Base-by-base conservation (phyloP, 768 basidiomycete genomes). In the Cystobasidium ongulense region DNA sequence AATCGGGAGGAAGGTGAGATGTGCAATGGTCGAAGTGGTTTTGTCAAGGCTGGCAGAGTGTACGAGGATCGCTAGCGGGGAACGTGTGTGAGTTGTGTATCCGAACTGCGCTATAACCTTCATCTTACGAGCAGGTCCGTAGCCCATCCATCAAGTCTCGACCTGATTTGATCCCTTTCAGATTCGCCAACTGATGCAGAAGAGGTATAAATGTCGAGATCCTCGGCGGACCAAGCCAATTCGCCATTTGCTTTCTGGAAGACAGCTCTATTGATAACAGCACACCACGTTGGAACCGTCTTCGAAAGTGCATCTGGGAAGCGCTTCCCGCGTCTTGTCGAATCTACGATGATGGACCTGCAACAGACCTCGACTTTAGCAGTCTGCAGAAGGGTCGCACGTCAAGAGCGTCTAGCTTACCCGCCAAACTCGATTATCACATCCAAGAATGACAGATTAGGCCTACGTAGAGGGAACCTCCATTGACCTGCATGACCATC, bases 241-340 rank as follows among this genome's bases (percentile, higher is more conserved):
- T 1, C 36, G 75, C 23, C 68, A 21, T 81, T 82, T 59, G 81
- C 79, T 11, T 80, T 75, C 59, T 43, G 31, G 35, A 54, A 33
- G 54, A 75, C 38, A 86, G 80, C 33, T 86, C 88, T 63, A 78
- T 95, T 97, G 75, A 95, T 83, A 3, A 92, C 90, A 10, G 90
- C 84, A 80, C 94, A 95, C 95, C 95, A 98, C 63, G 94, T 89
- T 0, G 94, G 94, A 0, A 97, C 85, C 0, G 93, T 95, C 79
- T 95, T 98, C 1, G 90, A 90, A 1, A 97, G 84, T 0, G 94
- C 92, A 76, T 98, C 95, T 0, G 95, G 95, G 61, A 95, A 88
- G 17, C 92, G 87, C 82, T 98, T 97, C 10, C 95, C 95, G 27
- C 91, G 84, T 27, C 95, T 84, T 0, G 95, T 96, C 0, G 94